Conservation (phyloP, 768 basidiomycete genomes). For the Naematelia encephala region DNA sequence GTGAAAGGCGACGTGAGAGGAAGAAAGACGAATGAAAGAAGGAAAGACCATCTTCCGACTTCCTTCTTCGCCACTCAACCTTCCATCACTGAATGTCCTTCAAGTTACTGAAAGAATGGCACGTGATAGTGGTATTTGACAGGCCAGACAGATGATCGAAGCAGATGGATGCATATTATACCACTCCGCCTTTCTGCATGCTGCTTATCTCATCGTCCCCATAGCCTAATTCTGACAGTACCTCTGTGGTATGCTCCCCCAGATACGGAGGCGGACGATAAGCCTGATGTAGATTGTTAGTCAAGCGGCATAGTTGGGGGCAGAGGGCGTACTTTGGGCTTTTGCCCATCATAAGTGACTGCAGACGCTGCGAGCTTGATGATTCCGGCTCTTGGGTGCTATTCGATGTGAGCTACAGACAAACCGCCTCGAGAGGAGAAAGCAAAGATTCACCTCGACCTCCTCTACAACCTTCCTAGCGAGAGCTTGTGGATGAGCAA, state of each 20-base stretch:
- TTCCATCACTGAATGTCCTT: neutral
- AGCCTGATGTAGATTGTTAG: neutral
- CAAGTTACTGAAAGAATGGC: too few species aligned
- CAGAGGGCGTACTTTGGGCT: slow-evolving; percentile 42
- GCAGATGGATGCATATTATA: neutral
- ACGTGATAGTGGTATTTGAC: too few species aligned
- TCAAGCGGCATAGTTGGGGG: neutral
- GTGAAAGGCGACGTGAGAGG: too few species aligned
- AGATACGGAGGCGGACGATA: slow-evolving; percentile 78
- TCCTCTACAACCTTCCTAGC: slow-evolving; percentile 73
- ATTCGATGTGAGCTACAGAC: neutral
- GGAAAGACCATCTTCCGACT: neutral
- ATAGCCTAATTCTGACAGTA: slow-evolving; percentile 55
- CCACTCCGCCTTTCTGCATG: slow-evolving; percentile 47
- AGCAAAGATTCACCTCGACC: slow-evolving; percentile 61
- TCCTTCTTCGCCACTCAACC: neutral
- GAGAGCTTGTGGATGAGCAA: slow-evolving; percentile 78
- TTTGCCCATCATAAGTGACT: slow-evolving; percentile 73
- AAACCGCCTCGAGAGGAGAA: neutral
- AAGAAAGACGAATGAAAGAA: too few species aligned
- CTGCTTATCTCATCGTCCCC: slow-evolving; percentile 52
- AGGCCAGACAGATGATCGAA: too few species aligned
- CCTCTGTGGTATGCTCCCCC: slow-evolving; percentile 78
- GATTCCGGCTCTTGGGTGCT: slow-evolving; percentile 71
- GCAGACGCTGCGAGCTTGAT: slow-evolving; percentile 78